A percentile compares a stretch with the other conserved stretches of the same genome.
These are phyloP conservation scores for Poronia punctata DNA, from an alignment of 495 filamentous ascomycete genomes.

Conservation along the genomic window DNA sequence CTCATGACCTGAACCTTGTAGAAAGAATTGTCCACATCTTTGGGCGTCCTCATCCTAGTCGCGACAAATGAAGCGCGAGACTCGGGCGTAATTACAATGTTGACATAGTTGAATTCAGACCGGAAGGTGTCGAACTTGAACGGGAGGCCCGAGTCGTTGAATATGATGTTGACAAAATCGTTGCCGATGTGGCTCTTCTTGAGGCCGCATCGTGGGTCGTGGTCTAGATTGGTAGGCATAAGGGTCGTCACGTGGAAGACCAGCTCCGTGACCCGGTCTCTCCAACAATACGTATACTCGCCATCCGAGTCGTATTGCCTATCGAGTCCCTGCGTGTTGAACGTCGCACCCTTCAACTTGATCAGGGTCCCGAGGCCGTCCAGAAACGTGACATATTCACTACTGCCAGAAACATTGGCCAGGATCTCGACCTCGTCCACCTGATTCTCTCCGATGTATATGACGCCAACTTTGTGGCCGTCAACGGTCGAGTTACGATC, in stretches of 20 bases:
- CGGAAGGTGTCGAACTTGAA: constrained; percentile 91
- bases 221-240: constrained; percentile 82
- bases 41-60: constrained; percentile 30
- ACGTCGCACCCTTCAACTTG: constrained; percentile 67
- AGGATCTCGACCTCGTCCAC: constrained; percentile 75
- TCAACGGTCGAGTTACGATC: constrained; percentile 88
- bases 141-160: constrained; percentile 83
- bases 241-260: constrained; percentile 93
- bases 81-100: constrained; percentile 90
- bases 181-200: constrained; percentile 98
- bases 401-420: constrained; percentile 71
- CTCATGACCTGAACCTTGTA: constrained; percentile 82
- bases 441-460: constrained; percentile 84
- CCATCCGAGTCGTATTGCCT: constrained; percentile 68
- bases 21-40: constrained; percentile 46
- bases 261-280: constrained; percentile 88
- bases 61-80: constrained; percentile 57
- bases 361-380: constrained; percentile 73
- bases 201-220: constrained; percentile 64
- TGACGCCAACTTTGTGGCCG: constrained; percentile 88
- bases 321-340: constrained; percentile 94
- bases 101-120: constrained; percentile 88
- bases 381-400: constrained; percentile 80
- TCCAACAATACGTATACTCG: constrained; percentile 82
- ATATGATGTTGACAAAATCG: constrained; percentile 96